These are phyloP conservation scores for Myotisia sp. DNA, from an alignment of 2,329 filamentous ascomycete species.

Conservation along the genomic window DNA sequence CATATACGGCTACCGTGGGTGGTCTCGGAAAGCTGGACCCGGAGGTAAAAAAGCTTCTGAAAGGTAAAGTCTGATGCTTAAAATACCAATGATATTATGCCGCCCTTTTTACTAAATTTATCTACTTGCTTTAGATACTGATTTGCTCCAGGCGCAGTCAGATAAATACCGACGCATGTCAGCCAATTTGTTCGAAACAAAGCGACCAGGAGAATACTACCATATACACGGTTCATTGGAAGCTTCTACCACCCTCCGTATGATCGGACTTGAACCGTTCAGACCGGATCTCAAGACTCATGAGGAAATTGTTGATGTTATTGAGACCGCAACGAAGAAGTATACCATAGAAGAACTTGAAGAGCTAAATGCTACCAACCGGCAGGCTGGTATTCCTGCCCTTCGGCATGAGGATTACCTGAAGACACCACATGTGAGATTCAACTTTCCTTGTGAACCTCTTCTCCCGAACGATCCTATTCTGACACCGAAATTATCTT, in stretches of 20 bases:
- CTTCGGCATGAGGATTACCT: slow-evolving; percentile 47
- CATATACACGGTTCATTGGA: slow-evolving; percentile 64
- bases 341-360: slow-evolving; percentile 46
- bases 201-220: slow-evolving; percentile 52
- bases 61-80: slow-evolving; percentile 17
- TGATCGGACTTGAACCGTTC: slow-evolving; percentile 53
- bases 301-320: slow-evolving; percentile 42
- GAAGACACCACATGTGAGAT: slow-evolving; percentile 39
- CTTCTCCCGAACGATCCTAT: neutral
- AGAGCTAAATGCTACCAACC: slow-evolving; percentile 39
- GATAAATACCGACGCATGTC: slow-evolving; percentile 57
- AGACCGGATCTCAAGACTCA: slow-evolving; percentile 49
- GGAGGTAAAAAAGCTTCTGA: slow-evolving; percentile 25
- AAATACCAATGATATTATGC: too few species aligned
- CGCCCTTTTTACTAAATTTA: neutral
- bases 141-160: slow-evolving; percentile 56
- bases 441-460: neutral
- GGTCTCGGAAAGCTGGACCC: slow-evolving; percentile 26
- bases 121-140: slow-evolving; percentile 43
- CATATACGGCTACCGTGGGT: slow-evolving; percentile 30
- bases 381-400: slow-evolving; percentile 47
- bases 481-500: slow-evolving; percentile 1
- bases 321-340: slow-evolving; percentile 44
- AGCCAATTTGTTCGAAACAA: slow-evolving; percentile 57
- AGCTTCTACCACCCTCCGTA: slow-evolving; percentile 52